Conservation (phyloP, 139 green algal species). For the Chlamydomonas schloesseri region DNA sequence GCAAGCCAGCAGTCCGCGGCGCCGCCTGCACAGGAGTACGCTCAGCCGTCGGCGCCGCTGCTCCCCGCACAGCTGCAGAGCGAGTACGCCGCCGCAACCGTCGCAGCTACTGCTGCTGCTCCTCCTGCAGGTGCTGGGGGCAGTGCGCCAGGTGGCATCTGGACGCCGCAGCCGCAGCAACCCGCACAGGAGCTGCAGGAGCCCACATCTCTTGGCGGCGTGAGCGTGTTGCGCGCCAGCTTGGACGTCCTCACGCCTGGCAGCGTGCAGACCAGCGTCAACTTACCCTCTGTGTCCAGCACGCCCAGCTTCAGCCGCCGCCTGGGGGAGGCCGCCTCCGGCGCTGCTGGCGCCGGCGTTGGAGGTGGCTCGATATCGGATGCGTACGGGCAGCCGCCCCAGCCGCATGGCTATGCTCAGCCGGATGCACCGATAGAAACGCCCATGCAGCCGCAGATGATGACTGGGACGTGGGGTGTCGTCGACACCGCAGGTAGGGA, state of each 20-base stretch:
- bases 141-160: too few relatives aligned
- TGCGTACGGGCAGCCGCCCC: not conserved
- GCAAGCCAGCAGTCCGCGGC: not conserved
- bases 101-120: not conserved
- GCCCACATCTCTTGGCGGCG: not conserved
- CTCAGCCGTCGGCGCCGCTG: not conserved
- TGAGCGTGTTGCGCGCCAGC: slow-evolving; percentile 16
- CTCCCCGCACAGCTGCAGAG: not conserved
- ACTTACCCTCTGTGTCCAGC: not conserved
- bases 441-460: too few relatives aligned
- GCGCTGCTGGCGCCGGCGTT: too few relatives aligned
- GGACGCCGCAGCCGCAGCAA: too few relatives aligned
- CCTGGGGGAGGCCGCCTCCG: too few relatives aligned
- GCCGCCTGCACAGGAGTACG: not conserved
- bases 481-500: not conserved
- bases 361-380: not conserved
- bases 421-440: too few relatives aligned
- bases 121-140: too few relatives aligned
- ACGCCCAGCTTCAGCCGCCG: not conserved
- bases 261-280: not conserved
- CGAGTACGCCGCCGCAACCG: not conserved
- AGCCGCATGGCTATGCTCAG: too few relatives aligned
- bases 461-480: not conserved
- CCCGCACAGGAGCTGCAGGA: not conserved
- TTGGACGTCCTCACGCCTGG: slow-evolving; percentile 3